Percentiles rank a stretch among this genome's conserved stretches.
These are phyloP conservation scores for Ophiostoma populinum DNA, from an alignment of 2,329 filamentous ascomycete genomes.

Conservation along the genomic window DNA sequence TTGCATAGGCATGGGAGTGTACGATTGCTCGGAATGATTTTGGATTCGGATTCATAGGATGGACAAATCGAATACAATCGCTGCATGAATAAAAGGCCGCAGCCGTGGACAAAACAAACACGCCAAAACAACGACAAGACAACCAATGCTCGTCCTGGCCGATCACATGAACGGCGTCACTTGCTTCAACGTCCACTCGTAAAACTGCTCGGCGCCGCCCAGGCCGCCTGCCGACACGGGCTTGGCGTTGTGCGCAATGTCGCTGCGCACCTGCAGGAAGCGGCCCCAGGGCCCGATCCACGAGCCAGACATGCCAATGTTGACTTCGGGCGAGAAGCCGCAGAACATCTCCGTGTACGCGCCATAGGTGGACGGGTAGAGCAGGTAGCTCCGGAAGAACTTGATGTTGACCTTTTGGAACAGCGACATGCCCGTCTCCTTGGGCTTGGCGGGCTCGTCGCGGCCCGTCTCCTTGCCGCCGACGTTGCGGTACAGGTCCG, in stretches of 20 bases:
- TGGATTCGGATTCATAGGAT: not conserved
- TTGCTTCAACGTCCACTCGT: conserved; percentile 25
- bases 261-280: conserved; percentile 17
- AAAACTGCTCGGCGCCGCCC: conserved; percentile 21
- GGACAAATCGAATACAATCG: too few species aligned
- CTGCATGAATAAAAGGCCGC: too few species aligned
- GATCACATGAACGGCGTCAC: conserved; percentile 14
- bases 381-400: conserved; percentile 4
- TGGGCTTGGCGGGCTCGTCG: not conserved
- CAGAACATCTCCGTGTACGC: conserved; percentile 24
- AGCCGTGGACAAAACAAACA: not conserved
- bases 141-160: too few species aligned
- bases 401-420: not conserved
- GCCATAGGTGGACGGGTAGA: conserved; percentile 14
- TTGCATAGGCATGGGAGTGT: not conserved
- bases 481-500: conserved; percentile 12
- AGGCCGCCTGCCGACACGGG: conserved; percentile 21
- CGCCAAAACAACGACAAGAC: not conserved
- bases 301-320: conserved; percentile 13
- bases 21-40: not conserved
- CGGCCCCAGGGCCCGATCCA: conserved; percentile 22
- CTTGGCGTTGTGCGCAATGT: conserved; percentile 16
- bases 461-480: too few species aligned
- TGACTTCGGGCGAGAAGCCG: conserved; percentile 20
- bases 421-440: conserved; percentile 2